Base-by-base conservation (phyloP, 1,284 basidiomycete species). In the Ceratobasidium sp. region DNA sequence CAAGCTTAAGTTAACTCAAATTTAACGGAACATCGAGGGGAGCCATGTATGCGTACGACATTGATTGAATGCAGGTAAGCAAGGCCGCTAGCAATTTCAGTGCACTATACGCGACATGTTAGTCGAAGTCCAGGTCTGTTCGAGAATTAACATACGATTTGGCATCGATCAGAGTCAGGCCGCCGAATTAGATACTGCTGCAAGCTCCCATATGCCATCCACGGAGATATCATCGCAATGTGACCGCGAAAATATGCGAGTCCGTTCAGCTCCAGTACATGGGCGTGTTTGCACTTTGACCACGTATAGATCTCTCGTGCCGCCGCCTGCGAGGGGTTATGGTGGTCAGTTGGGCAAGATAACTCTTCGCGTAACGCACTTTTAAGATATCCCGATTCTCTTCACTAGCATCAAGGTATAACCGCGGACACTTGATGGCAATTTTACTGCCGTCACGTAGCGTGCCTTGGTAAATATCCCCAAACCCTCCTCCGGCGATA, bases 121-220 rank as follows among this genome's bases (percentile, higher is more conserved):
- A 33, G 29, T 33, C n/a, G 9, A 11, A 31, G 15, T 6, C 29
- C 15, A 6, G 36, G 5, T 6, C 1, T 17, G 22, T 11, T 17
- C 33, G 33, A n/a, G 9, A 17, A 22, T 36, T n/a, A n/a, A 36
- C 22, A 1, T 60, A 60, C 57, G 7, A 41, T 3, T 1, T 19
- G 1, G 19, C 31, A 36, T 17, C 57, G 24, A 60, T 41, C 22
- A 17, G 22, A 29, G 2, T 22, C 31, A 15, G 29, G 57, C 19
- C 36, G 17, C 17, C 14, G 7, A 31, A 17, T 31, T 22, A 60
- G 27, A 36, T 60, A 60, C 15, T 60, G 29, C 29, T 22, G 7
- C 2, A 60, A 7, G 19, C 33, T 60, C 6, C 57, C 57, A 36
- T 9, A 31, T 15, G 31, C 57, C 57, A 60, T 60, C 57, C 57